These are phyloP conservation scores for Neurospora sp. DNA, from an alignment of 495 filamentous ascomycete genomes.

Conservation along the genomic window DNA sequence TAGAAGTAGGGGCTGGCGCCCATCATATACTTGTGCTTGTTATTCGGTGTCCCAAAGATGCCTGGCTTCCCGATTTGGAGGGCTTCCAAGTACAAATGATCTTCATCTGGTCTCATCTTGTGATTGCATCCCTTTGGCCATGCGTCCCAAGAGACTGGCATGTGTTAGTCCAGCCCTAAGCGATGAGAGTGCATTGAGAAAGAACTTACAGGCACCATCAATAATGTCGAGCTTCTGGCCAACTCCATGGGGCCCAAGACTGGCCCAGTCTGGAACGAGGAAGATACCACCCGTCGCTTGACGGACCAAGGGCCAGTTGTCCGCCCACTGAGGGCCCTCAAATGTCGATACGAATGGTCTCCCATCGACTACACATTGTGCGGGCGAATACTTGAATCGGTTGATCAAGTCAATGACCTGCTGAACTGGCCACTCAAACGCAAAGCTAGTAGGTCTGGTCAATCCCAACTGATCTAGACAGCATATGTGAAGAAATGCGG, in stretches of 20 bases:
- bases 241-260: constrained; percentile 43
- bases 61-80: constrained; percentile 36
- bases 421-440: constrained; percentile 43
- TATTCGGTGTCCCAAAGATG: not conserved
- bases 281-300: constrained; percentile 39
- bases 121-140: constrained; percentile 54
- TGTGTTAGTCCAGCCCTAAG: not conserved
- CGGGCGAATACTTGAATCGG: constrained; percentile 35
- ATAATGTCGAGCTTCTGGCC: constrained; percentile 35
- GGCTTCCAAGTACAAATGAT: constrained; percentile 42
- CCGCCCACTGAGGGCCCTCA: constrained; percentile 47
- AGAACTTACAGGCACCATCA: constrained; percentile 45
- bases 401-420: constrained; percentile 51
- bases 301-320: constrained; percentile 50
- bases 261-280: constrained; percentile 57
- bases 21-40: constrained; percentile 56
- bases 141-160: constrained; percentile 55
- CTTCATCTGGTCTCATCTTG: constrained; percentile 43
- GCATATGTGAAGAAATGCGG: not conserved
- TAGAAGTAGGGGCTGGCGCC: constrained; percentile 72
- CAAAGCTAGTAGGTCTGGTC: constrained; percentile 21
- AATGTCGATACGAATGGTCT: constrained; percentile 64
- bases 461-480: not conserved
- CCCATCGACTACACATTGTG: constrained; percentile 47
- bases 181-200: not conserved